Base-by-base conservation (phyloP, 2,329 filamentous ascomycete genomes). In the Colletotrichum zoysiae region DNA sequence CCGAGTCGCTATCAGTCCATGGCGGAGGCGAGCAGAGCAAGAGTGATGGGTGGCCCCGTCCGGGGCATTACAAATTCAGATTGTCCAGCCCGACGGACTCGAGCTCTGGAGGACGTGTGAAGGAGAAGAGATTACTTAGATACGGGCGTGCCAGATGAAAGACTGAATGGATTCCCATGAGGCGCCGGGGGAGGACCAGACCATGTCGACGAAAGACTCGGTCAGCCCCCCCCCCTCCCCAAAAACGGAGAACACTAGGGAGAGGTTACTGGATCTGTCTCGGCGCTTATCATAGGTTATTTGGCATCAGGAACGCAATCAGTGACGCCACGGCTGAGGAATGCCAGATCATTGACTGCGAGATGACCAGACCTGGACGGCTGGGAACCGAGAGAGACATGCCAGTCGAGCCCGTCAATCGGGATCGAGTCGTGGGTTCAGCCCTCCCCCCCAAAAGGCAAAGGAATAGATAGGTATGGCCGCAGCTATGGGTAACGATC, bases 351-450 rank as follows among this genome's bases (percentile, higher is more conserved):
- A 44, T 55, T 55, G 35, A 30, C 38, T n/a, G 33, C 12, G n/a
- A 26, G 59, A 62, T 33, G n/a, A 20, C 33, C 18, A 18, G 16
- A 23, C 30, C 30, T 23, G n/a, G 18, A n/a, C 20, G 18, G 35
- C 20, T 23, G 48, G 46, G 57, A 44, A 46, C 46, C 56, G 57
- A 33, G 33, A 38, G 30, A 18, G n/a, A 35, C 65, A 42, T 67
- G 48, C 57, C 57, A 44, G 46, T 40, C 14, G 48, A 62, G 40
- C 57, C 48, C 65, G 26, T 42, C 57, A 62, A 44, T 44, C 33
- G 51, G 30, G 30, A 23, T 44, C 26, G 38, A 12, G 40, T 33
- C 14, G 7, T 33, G 50, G 50, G 50, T 26, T 18, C n/a, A 7
- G 12, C 9, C n/a, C 8, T 11, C 23, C 9, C 5, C 23, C 26